Conservation (phyloP, 2,329 filamentous ascomycete genomes). For the Fusarium fracticaudum region DNA sequence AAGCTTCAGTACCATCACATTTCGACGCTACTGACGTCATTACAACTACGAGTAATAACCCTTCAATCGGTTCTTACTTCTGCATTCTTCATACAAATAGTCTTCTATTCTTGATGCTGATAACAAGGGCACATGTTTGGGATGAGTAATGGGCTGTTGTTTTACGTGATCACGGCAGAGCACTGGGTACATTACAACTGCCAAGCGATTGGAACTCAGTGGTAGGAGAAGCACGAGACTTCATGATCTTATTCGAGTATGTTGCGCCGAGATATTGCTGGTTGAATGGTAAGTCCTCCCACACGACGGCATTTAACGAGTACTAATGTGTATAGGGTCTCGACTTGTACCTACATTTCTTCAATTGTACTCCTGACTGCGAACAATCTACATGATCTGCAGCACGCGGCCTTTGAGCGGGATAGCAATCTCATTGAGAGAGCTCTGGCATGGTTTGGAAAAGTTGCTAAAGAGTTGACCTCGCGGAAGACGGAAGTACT, state of each 20-base stretch:
- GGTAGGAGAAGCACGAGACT: neutral
- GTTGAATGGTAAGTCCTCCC: neutral
- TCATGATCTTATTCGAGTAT: neutral
- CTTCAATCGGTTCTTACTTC: neutral
- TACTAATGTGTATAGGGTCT: neutral
- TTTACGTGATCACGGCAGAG: neutral
- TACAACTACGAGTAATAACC: neutral
- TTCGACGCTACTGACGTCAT: neutral
- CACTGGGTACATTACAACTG: neutral
- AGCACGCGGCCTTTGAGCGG: neutral
- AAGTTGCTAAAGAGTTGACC: neutral
- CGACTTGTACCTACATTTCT: neutral
- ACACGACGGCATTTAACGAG: rapidly evolving
- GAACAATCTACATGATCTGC: neutral
- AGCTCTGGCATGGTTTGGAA: neutral
- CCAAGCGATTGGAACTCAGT: neutral
- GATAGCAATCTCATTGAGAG: neutral
- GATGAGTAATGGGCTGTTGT: neutral
- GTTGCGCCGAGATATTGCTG: neutral
- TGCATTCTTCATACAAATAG: neutral
- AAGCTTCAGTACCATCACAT: neutral
- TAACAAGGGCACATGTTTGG: neutral
- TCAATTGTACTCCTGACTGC: neutral
- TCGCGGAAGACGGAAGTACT: neutral
- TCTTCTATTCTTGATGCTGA: neutral